These are phyloP conservation scores for Entomortierella chlamydospora DNA, from an alignment of 192 early-diverging fungal species.

Conservation along the genomic window DNA sequence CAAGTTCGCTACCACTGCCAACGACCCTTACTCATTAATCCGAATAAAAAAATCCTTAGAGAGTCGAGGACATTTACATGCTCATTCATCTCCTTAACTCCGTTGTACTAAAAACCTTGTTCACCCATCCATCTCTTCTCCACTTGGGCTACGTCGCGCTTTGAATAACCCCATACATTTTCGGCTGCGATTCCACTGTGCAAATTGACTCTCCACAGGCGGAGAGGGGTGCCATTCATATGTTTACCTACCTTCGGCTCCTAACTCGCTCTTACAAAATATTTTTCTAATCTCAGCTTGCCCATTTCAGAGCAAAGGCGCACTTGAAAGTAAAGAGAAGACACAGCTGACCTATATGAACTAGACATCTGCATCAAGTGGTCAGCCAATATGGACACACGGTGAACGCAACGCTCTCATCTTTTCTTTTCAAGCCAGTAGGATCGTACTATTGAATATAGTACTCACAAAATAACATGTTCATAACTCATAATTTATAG, in stretches of 20 bases:
- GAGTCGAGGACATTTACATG: too few relatives aligned
- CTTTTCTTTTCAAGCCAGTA: neutral
- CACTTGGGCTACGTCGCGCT: conserved; percentile 18
- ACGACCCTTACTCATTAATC: too few relatives aligned
- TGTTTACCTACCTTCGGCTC: conserved; percentile 6
- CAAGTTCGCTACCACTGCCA: too few relatives aligned
- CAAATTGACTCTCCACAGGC: conserved; percentile 6
- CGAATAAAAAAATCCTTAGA: too few relatives aligned
- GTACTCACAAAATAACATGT: too few relatives aligned
- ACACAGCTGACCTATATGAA: neutral
- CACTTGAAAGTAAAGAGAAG: too few relatives aligned
- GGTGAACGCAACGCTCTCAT: too few relatives aligned
- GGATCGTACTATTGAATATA: too few relatives aligned
- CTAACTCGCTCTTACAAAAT: neutral
- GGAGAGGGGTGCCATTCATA: conserved; percentile 1
- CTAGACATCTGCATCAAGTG: conserved; percentile 4
- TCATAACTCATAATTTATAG: too few relatives aligned
- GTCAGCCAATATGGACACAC: too few relatives aligned
- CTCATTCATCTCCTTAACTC: conserved; percentile 1
- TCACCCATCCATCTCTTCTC: conserved; percentile 12
- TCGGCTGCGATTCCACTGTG: neutral
- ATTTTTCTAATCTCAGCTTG: conserved; percentile 11
- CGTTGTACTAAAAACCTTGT: conserved; percentile 22
- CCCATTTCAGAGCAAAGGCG: neutral
- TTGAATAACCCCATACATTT: conserved; percentile 17